A percentile compares a stretch with the other conserved stretches of the same genome.
Evolutionary conservation across 805 yeast genomes (phyloP).

Genomic region (Myxozyma vanderwaltii): DNA sequence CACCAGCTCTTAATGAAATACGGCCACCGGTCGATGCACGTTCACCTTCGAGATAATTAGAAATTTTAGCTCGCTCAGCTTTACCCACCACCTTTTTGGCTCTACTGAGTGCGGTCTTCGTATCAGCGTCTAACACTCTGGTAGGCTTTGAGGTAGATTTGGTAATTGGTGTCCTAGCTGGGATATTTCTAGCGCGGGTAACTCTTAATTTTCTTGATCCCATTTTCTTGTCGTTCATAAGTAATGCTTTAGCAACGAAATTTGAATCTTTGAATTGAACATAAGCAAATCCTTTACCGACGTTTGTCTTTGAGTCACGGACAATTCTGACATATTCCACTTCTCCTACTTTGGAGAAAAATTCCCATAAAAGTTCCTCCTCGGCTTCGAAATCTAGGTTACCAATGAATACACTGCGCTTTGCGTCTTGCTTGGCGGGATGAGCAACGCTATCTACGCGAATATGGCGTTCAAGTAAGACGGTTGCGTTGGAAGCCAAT

Average conservation of each 20-base stretch:
- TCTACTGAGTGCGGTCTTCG: conserved; percentile 77
- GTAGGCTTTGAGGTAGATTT: conserved; percentile 27
- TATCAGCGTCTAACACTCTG: conserved; percentile 56
- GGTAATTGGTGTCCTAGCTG: conserved; percentile 1
- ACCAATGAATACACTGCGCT: conserved; percentile 86
- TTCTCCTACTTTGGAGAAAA: conserved; percentile 65
- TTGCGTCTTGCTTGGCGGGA: conserved; percentile 82
- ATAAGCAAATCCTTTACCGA: conserved; percentile 97
- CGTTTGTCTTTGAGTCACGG: conserved; percentile 88
- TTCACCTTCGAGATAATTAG: conserved; percentile 41
- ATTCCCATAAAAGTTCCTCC: conserved; percentile 86
- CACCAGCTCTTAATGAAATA: conserved; percentile 36
- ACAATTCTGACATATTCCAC: conserved; percentile 88
- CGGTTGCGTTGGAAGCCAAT: conserved; percentile 60
- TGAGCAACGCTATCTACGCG: conserved; percentile 93
- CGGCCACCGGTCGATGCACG: conserved; percentile 37
- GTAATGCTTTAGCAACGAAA: conserved; percentile 77
- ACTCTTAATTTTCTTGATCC: conserved; percentile 69
- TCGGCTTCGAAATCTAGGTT: conserved; percentile 89
- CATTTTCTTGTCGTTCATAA: conserved; percentile 70
- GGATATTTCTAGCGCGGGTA: conserved; percentile 58
- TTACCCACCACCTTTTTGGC: conserved; percentile 75
- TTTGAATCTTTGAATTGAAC: conserved; percentile 74
- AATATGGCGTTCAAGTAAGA: conserved; percentile 72
- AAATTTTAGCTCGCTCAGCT: conserved; percentile 70